A percentile compares a stretch with the other conserved stretches of the same genome.
phyloP scores from a whole-genome alignment of 768 basidiomycete species.

The Tephrocybe sp. region DNA sequence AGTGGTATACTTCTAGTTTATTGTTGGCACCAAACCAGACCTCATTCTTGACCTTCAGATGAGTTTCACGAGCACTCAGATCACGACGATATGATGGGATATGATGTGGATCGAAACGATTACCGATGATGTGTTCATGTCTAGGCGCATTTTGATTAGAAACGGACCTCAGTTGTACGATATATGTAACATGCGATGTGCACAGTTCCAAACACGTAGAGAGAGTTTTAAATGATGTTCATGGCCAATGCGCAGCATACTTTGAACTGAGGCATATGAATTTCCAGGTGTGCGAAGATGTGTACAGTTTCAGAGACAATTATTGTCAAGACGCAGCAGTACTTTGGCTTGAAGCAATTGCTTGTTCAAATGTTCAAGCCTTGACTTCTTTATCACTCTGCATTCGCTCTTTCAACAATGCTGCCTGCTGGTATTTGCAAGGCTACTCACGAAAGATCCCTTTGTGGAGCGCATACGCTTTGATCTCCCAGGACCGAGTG shows the following conservation, averaged over 20 bases:
- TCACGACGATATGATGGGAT: constrained; percentile 37
- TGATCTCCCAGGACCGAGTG: constrained; percentile 19
- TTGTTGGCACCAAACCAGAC: neutral
- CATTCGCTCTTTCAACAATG: neutral
- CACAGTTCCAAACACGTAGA: no score
- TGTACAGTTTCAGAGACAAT: no score
- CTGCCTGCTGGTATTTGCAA: neutral
- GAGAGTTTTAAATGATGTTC: no score
- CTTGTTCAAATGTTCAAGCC: neutral
- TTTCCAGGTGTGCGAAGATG: no score
- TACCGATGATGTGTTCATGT: neutral
- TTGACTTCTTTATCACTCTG: neutral
- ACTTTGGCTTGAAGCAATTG: no score
- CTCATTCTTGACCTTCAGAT: constrained; percentile 33
- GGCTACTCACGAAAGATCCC: constrained; percentile 6
- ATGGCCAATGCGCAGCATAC: no score
- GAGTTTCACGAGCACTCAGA: constrained; percentile 57
- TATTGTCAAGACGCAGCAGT: no score
- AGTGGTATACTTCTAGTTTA: constrained; percentile 29
- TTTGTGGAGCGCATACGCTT: constrained; percentile 7
- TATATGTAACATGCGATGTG: constrained; percentile 3
- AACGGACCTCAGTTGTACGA: neutral
- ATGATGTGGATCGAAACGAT: constrained; percentile 29
- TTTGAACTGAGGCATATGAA: no score
- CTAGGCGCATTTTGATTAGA: neutral